phyloP scores from a whole-genome alignment of 441 rosid genomes.

The Manihot esculenta region DNA sequence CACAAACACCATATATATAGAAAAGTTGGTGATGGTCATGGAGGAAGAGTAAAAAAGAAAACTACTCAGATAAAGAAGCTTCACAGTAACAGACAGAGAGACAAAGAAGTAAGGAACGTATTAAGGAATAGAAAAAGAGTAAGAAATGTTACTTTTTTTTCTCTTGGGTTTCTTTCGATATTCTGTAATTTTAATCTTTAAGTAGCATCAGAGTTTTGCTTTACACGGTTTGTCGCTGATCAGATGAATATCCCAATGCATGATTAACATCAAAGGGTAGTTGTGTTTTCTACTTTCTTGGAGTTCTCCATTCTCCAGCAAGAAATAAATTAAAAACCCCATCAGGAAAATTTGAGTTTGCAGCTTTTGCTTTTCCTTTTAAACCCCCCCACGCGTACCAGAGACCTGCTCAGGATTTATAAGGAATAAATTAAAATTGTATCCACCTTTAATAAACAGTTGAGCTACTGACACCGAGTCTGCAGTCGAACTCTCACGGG shows the following conservation, averaged over 20 bases:
- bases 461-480: no score
- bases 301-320: no score
- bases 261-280: neutral
- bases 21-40: no score
- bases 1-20: constrained; percentile 3
- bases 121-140: neutral
- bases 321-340: no score
- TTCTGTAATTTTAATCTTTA: constrained; percentile 1
- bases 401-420: no score
- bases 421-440: no score
- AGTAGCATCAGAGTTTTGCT: constrained; percentile 19
- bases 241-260: constrained; percentile 49
- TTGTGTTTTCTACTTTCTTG: no score
- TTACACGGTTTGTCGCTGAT: constrained; percentile 25
- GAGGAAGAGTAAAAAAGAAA: neutral
- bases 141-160: constrained; percentile 18
- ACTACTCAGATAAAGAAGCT: constrained; percentile 35
- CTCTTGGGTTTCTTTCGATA: constrained; percentile 12
- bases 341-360: no score
- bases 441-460: no score
- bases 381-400: no score
- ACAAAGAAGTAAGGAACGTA: constrained; percentile 37
- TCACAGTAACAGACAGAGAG: constrained; percentile 38
- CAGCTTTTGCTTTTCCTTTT: no score
- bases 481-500: no score